Evolutionary conservation across 352 stramenopile genomes (phyloP), one percentile per base, ranked within the genome.

Genomic region (Globisporangium spinosum): DNA sequence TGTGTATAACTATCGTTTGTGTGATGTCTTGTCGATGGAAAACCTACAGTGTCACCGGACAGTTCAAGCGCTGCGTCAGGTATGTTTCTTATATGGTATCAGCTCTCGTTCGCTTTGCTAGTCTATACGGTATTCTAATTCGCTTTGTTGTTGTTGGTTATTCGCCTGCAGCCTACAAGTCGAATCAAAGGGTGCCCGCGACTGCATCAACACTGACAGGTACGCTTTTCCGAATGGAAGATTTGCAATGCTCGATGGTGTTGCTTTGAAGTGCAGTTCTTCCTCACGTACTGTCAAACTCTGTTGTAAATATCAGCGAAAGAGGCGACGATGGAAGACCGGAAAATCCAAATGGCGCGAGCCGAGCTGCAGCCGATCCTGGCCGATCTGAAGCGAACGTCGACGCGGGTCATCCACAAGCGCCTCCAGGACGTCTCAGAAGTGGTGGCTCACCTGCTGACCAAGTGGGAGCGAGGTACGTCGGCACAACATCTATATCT

Each of bases 381-480:
- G 23, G 70, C 78, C 8, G 83, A 90, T 32, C 72, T 93, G 12
- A 77, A 76, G 23, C 77, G 73, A 15, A 90, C 85, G 10, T 74
- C 82, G 23, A 87, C 80, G 7, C 73, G 75, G 17, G 77, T 93
- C 15, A 89, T 91, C 65, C 77, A 90, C 67, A 91, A 91, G 61
- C 81, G 85, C 3, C 65, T 93, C 27, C 80, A 91, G 38, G 85
- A 93, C 72, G 82, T 93, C 2, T 89, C 85, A 0, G 83, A 91
- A 51, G 80, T 91, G 69, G 85, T 93, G 17, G 69, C 78, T n/a
- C 79, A 89, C 53, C 61, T 93, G 27, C 71, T 89, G 22, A 70
- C 66, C 6, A 93, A 93, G 69, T 93, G 85, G 83, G 71, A 91
- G 27, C 78, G 83, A 72, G 85, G 83, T 90, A 22, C 17, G 58